Conservation (phyloP, 2,329 filamentous ascomycete genomes). For the Fusarium staphyleae region DNA sequence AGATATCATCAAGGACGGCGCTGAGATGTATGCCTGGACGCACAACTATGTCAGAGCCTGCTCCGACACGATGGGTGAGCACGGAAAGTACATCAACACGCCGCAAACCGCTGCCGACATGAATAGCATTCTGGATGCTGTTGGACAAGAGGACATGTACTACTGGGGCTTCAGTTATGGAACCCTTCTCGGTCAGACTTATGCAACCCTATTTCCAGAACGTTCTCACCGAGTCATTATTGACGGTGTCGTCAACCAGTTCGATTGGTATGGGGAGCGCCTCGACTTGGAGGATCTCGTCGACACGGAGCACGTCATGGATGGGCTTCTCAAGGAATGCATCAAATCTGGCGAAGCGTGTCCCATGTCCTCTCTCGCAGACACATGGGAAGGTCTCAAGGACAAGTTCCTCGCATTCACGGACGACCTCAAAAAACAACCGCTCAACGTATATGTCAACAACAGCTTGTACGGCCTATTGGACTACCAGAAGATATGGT, state of each 20-base stretch:
- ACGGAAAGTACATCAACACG: conserved; percentile 56
- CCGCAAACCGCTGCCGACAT: conserved; percentile 60
- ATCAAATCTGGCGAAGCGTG: conserved; percentile 55
- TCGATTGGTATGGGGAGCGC: conserved; percentile 44
- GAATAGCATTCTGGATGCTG: conserved; percentile 56
- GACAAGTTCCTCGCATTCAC: conserved; percentile 45
- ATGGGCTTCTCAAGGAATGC: conserved; percentile 48
- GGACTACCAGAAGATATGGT: conserved; percentile 47
- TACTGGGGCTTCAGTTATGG: conserved; percentile 56
- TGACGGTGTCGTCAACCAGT: conserved; percentile 47
- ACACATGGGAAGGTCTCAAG: conserved; percentile 47
- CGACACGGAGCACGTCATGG: conserved; percentile 43
- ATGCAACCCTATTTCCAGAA: conserved; percentile 49
- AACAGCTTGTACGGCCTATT: conserved; percentile 49
- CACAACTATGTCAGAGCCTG: conserved; percentile 52
- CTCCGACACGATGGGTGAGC: conserved; percentile 53
- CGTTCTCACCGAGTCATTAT: conserved; percentile 46
- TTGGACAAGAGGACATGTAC: conserved; percentile 44
- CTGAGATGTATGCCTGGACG: conserved; percentile 51
- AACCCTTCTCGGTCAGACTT: conserved; percentile 50
- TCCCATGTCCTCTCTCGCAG: conserved; percentile 48
- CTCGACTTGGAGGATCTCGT: conserved; percentile 39
- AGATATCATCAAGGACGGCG: conserved; percentile 45
- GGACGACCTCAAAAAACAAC: conserved; percentile 47
- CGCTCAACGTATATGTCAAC: conserved; percentile 53